phyloP scores from a whole-genome alignment of 129 eudicot species.

The Mikania micrantha region DNA sequence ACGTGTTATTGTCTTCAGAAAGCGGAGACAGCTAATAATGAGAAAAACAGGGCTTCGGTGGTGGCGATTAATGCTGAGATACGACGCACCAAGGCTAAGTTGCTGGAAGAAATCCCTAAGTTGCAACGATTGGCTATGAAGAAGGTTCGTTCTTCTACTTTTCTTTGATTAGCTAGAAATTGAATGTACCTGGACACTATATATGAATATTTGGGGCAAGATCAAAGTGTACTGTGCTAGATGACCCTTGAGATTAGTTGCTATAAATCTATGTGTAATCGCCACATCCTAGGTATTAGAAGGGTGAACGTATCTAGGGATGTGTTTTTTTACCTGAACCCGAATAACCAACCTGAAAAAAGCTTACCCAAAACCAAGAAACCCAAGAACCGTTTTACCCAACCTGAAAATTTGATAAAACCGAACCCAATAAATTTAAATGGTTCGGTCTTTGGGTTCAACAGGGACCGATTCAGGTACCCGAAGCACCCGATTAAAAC shows the following conservation, averaged over 20 bases:
- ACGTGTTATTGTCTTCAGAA: conserved; percentile 37
- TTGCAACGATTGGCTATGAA: conserved; percentile 89
- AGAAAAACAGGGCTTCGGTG: conserved; percentile 75
- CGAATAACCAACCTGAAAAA: too few relatives aligned
- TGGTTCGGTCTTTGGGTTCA: too few relatives aligned
- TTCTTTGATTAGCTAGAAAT: conserved; percentile 1
- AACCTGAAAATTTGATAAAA: too few relatives aligned
- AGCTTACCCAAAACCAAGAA: too few relatives aligned
- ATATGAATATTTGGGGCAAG: neutral
- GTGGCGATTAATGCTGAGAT: conserved; percentile 95
- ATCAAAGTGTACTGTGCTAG: neutral
- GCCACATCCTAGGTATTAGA: too few relatives aligned
- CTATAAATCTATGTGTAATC: neutral
- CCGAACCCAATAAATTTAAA: too few relatives aligned
- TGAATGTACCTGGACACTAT: neutral
- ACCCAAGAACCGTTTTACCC: too few relatives aligned
- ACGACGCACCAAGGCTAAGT: conserved; percentile 80
- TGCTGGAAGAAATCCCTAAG: conserved; percentile 85
- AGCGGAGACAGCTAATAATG: conserved; percentile 69
- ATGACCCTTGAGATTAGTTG: neutral
- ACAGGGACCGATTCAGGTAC: too few relatives aligned
- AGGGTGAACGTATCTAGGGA: too few relatives aligned
- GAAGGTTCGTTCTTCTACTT: conserved; percentile 43
- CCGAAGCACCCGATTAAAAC: too few relatives aligned
- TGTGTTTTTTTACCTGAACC: too few relatives aligned